Conservation (phyloP, 2,329 filamentous ascomycete species). For the Fusarium sp. region DNA sequence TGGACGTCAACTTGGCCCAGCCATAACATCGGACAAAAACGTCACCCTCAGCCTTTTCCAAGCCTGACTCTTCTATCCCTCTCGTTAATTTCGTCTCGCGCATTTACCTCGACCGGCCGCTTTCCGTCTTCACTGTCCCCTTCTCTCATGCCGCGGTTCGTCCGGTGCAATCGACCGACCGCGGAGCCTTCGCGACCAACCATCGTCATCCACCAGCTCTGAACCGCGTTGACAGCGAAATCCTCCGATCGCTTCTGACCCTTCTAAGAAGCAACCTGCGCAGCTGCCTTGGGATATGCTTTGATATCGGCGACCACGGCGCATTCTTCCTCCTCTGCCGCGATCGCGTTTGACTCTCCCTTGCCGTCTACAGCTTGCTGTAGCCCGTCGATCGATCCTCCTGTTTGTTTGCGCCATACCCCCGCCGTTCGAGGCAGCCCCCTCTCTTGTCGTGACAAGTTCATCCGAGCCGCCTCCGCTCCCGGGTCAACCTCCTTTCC, state of each 20-base stretch:
- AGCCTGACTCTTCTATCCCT: neutral
- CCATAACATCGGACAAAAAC: constrained; percentile 25
- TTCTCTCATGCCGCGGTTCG: constrained; percentile 40
- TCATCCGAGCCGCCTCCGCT: constrained; percentile 21
- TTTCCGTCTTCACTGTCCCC: neutral
- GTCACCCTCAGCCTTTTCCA: constrained; percentile 2
- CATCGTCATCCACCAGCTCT: constrained; percentile 33
- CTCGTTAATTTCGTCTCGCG: neutral
- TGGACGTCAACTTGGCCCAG: constrained; percentile 27
- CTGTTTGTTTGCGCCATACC: constrained; percentile 31
- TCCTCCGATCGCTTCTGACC: neutral
- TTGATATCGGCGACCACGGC: constrained; percentile 35
- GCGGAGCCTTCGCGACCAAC: constrained; percentile 40
- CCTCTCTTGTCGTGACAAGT: constrained; percentile 13
- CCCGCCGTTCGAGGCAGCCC: constrained; percentile 17
- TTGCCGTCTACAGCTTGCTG: constrained; percentile 14
- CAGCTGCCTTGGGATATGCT: constrained; percentile 32
- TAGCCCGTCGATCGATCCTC: constrained; percentile 1
- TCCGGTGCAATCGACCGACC: constrained; percentile 42
- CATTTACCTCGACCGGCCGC: neutral
- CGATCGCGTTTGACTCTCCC: constrained; percentile 27
- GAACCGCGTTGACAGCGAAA: constrained; percentile 38
- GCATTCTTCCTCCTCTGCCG: constrained; percentile 29
- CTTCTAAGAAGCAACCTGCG: constrained; percentile 11
- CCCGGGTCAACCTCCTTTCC: neutral